A percentile compares a stretch with the other conserved stretches of the same genome.
Conservation (phyloP, 495 filamentous ascomycete species). For the Bacidia rubella region DNA sequence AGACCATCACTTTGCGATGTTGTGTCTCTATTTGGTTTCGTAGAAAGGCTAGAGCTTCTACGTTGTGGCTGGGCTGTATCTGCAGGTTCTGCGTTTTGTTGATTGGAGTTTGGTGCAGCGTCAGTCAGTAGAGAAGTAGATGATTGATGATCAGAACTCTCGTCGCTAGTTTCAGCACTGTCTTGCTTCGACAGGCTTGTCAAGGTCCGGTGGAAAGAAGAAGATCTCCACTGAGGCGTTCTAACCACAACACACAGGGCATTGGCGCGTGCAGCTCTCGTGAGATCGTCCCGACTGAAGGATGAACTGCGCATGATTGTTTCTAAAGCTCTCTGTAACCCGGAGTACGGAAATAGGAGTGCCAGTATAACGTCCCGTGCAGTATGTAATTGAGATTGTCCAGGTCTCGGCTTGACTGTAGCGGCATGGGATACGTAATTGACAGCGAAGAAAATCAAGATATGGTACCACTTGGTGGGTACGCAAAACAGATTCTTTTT, state of each 20-base stretch:
- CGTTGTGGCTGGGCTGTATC: too few relatives aligned
- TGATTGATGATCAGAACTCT: background rate
- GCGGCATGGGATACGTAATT: conserved; percentile 34
- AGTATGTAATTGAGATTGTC: conserved; percentile 18
- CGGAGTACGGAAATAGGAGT: conserved; percentile 22
- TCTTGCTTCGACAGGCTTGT: too few relatives aligned
- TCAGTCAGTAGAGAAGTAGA: background rate
- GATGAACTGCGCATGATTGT: conserved; percentile 18
- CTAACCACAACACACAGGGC: conserved; percentile 28
- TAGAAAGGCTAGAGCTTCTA: too few relatives aligned
- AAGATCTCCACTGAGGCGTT: background rate
- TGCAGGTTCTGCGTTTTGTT: too few relatives aligned
- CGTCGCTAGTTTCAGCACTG: too few relatives aligned
- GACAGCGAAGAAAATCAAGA: conserved; percentile 10
- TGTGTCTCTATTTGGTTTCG: too few relatives aligned
- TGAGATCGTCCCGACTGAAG: conserved; percentile 17
- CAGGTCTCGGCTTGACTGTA: conserved; percentile 30
- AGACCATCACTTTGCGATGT: too few relatives aligned
- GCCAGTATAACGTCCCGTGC: conserved; percentile 15
- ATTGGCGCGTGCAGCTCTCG: conserved; percentile 15
- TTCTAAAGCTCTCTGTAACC: conserved; percentile 20
- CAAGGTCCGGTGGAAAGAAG: background rate
- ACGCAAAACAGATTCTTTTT: conserved; percentile 3
- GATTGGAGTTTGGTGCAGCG: too few relatives aligned
- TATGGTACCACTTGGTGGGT: conserved; percentile 2